Percentiles rank a stretch among this genome's conserved stretches.
These are phyloP conservation scores for Lepraria neglecta DNA, from an alignment of 495 filamentous ascomycete species.

Conservation along the genomic window DNA sequence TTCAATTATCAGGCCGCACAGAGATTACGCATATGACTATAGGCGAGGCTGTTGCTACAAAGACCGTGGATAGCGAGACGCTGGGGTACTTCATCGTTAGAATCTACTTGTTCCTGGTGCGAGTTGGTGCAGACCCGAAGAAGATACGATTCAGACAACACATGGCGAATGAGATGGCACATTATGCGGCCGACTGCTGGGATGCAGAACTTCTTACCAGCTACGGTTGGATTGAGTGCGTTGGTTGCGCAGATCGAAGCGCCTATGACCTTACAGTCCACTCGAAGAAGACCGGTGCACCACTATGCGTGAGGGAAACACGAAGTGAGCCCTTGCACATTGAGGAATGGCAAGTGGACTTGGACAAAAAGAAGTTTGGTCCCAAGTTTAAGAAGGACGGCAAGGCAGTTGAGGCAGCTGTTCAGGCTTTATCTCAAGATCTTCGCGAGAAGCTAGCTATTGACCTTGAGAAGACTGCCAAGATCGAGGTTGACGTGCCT, in stretches of 20 bases:
- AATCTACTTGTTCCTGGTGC: slow-evolving; percentile 66
- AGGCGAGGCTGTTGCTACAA: slow-evolving; percentile 61
- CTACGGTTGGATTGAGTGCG: slow-evolving; percentile 82
- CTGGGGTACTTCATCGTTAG: slow-evolving; percentile 82
- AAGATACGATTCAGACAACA: slow-evolving; percentile 82
- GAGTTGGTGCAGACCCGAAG: slow-evolving; percentile 59
- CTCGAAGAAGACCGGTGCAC: slow-evolving; percentile 72
- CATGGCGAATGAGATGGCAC: slow-evolving; percentile 78
- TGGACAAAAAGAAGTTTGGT: slow-evolving; percentile 81
- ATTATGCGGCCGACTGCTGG: slow-evolving; percentile 82
- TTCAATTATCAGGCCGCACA: slow-evolving; percentile 65
- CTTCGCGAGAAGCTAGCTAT: slow-evolving; percentile 62
- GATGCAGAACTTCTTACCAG: slow-evolving; percentile 74
- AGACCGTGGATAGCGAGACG: slow-evolving; percentile 74
- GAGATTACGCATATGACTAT: slow-evolving; percentile 54
- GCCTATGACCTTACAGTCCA: slow-evolving; percentile 76
- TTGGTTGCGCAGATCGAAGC: slow-evolving; percentile 76
- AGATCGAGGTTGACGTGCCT: slow-evolving; percentile 59
- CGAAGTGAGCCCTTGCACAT: slow-evolving; percentile 59
- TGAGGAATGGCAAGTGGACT: slow-evolving; percentile 66
- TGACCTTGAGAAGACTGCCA: slow-evolving; percentile 58
- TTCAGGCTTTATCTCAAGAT: slow-evolving; percentile 62
- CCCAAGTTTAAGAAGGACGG: slow-evolving; percentile 75
- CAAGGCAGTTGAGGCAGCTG: slow-evolving; percentile 63
- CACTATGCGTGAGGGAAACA: slow-evolving; percentile 62